Conservation (phyloP, 1,139 yeast species). For the Wickerhamomyces sp. region DNA sequence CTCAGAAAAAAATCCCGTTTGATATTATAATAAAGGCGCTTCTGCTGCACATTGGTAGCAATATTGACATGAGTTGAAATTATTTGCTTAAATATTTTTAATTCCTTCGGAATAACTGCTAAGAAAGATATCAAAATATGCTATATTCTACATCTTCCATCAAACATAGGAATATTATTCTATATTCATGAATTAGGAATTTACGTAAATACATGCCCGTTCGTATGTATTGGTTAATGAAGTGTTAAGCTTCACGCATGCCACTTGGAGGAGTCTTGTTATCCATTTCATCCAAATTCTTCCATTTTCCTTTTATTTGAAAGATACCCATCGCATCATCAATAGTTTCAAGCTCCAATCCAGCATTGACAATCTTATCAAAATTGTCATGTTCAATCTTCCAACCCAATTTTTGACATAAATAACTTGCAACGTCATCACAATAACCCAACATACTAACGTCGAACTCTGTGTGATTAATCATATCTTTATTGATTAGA, state of each 20-base stretch:
- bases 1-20: too few species aligned
- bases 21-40: too few species aligned
- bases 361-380: slow-evolving; percentile 26
- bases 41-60: too few species aligned
- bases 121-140: too few species aligned
- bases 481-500: slow-evolving; percentile 74
- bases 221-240: background rate
- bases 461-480: slow-evolving; percentile 78
- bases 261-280: background rate
- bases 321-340: slow-evolving; percentile 29
- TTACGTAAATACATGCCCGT: too few species aligned
- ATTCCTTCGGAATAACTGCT: too few species aligned
- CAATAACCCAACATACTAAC: slow-evolving; percentile 77
- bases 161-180: too few species aligned
- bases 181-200: too few species aligned
- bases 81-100: too few species aligned
- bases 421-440: slow-evolving; percentile 75
- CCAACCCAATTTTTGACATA: slow-evolving; percentile 65
- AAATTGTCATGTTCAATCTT: slow-evolving; percentile 47
- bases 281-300: slow-evolving; percentile 4
- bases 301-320: slow-evolving; percentile 17
- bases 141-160: too few species aligned
- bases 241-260: background rate
- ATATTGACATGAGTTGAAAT: too few species aligned
- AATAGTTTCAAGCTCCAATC: slow-evolving; percentile 22